Evolutionary conservation across 2,329 filamentous ascomycete genomes (phyloP).

Genomic region (Penicillium corylophilum): DNA sequence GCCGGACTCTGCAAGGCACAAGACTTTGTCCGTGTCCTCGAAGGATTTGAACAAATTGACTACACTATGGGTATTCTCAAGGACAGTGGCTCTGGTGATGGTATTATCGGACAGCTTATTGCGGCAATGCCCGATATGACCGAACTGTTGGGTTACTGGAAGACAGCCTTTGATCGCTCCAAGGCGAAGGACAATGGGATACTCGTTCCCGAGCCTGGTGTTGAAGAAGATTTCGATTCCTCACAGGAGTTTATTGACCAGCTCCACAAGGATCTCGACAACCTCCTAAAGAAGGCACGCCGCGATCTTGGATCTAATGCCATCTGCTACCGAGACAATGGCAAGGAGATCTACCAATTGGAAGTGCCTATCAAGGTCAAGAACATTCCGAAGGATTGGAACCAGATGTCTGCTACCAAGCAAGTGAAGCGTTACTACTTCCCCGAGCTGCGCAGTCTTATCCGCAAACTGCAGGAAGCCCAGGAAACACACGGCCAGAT

Average conservation of each 20-base stretch:
- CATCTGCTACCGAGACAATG: slow-evolving; percentile 77
- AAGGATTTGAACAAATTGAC: slow-evolving; percentile 97
- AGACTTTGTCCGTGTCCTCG: slow-evolving; percentile 89
- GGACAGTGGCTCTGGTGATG: slow-evolving; percentile 72
- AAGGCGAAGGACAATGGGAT: slow-evolving; percentile 77
- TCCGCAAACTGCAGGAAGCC: slow-evolving; percentile 86
- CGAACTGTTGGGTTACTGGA: slow-evolving; percentile 77
- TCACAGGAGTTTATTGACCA: slow-evolving; percentile 75
- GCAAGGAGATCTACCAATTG: slow-evolving; percentile 96
- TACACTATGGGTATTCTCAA: slow-evolving; percentile 82
- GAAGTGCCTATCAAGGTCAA: slow-evolving; percentile 85
- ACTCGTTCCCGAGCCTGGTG: slow-evolving; percentile 78
- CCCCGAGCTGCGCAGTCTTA: slow-evolving; percentile 73
- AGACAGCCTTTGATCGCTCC: slow-evolving; percentile 81
- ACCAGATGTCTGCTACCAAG: slow-evolving; percentile 92
- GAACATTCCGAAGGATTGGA: slow-evolving; percentile 78
- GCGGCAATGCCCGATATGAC: slow-evolving; percentile 80
- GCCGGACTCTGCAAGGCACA: slow-evolving; percentile 85
- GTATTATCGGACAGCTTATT: slow-evolving; percentile 81
- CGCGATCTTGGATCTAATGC: slow-evolving; percentile 71
- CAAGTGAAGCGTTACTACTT: slow-evolving; percentile 94
- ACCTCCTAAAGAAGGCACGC: slow-evolving; percentile 69
- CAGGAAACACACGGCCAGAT: slow-evolving; percentile 93
- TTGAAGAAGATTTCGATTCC: slow-evolving; percentile 88
- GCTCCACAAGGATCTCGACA: slow-evolving; percentile 70